Evolutionary conservation across 2,329 filamentous ascomycete genomes (phyloP).

Genomic region (Fusarium annulatum): DNA sequence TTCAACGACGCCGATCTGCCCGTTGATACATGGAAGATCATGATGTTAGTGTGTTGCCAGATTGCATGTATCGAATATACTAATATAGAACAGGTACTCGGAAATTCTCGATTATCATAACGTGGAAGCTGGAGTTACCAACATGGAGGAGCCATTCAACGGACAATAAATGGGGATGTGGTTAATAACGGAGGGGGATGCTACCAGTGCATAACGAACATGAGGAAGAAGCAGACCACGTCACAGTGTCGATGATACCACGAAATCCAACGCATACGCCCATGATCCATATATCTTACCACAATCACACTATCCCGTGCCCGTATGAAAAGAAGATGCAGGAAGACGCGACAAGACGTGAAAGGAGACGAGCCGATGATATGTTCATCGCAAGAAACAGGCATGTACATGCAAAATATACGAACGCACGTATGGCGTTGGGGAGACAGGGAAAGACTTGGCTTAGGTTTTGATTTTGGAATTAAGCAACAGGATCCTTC

Average conservation of each 20-base stretch:
- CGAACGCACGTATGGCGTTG: constrained; percentile 47
- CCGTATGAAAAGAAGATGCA: constrained; percentile 29
- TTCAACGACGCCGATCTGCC: constrained; percentile 98
- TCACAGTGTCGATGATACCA: constrained; percentile 50
- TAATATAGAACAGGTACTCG: constrained; percentile 78
- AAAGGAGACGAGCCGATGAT: constrained; percentile 12
- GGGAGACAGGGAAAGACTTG: constrained; percentile 38
- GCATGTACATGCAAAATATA: constrained; percentile 32
- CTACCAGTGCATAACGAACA: constrained; percentile 32
- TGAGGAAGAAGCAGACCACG: constrained; percentile 37
- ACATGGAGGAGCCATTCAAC: constrained; percentile 55
- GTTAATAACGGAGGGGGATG: constrained; percentile 45
- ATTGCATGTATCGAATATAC: neutral
- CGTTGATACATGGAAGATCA: constrained; percentile 99
- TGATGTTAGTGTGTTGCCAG: constrained; percentile 78
- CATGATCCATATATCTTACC: constrained; percentile 31
- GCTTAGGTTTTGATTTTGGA: constrained; percentile 8
- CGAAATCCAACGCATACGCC: constrained; percentile 46
- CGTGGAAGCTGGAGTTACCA: constrained; percentile 68
- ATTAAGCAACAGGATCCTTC: constrained; percentile 14
- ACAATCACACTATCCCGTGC: constrained; percentile 28
- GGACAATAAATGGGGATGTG: constrained; percentile 51
- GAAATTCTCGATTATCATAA: constrained; percentile 99
- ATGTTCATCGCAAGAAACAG: constrained; percentile 17
- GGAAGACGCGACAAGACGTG: constrained; percentile 22